Conservation (phyloP, 1,139 yeast species). For the Suhomyces chickasaworum region DNA sequence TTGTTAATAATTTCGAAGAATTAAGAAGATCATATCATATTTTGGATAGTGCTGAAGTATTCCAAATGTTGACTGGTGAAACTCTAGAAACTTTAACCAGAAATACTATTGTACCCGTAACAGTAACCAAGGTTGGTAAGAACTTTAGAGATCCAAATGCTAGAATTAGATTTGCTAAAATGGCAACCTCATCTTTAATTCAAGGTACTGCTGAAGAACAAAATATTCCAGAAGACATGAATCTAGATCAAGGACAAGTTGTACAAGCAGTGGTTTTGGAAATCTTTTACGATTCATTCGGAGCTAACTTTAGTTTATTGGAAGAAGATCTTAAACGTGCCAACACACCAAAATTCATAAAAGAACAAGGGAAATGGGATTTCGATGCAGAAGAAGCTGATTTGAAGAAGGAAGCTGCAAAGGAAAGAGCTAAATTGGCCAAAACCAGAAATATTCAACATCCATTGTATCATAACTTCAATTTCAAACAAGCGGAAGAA, state of each 20-base stretch:
- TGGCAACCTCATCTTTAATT: constrained; percentile 74
- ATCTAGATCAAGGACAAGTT: constrained; percentile 69
- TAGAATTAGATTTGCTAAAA: constrained; percentile 49
- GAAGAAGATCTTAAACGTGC: constrained; percentile 69
- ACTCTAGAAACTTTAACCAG: constrained; percentile 64
- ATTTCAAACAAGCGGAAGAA: constrained; percentile 87
- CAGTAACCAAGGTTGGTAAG: constrained; percentile 57
- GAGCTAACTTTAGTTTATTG: constrained; percentile 71
- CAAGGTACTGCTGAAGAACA: constrained; percentile 72
- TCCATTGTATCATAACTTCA: constrained; percentile 85
- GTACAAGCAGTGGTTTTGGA: constrained; percentile 77
- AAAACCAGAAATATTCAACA: constrained; percentile 81
- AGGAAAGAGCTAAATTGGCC: constrained; percentile 57
- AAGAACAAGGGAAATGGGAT: constrained; percentile 79
- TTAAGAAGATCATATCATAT: constrained; percentile 70
- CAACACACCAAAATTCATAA: constrained; percentile 48
- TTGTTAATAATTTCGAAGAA: constrained; percentile 85
- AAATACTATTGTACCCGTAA: constrained; percentile 80
- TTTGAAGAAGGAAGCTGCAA: constrained; percentile 55
- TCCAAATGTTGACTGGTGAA: constrained; percentile 90
- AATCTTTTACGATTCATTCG: constrained; percentile 70
- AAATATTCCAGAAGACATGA: constrained; percentile 57
- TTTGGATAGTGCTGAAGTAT: constrained; percentile 72
- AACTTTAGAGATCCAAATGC: constrained; percentile 41
- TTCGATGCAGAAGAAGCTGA: constrained; percentile 74